phyloP scores from a whole-genome alignment of 805 yeast genomes.

The Monosporozyma solicola region DNA sequence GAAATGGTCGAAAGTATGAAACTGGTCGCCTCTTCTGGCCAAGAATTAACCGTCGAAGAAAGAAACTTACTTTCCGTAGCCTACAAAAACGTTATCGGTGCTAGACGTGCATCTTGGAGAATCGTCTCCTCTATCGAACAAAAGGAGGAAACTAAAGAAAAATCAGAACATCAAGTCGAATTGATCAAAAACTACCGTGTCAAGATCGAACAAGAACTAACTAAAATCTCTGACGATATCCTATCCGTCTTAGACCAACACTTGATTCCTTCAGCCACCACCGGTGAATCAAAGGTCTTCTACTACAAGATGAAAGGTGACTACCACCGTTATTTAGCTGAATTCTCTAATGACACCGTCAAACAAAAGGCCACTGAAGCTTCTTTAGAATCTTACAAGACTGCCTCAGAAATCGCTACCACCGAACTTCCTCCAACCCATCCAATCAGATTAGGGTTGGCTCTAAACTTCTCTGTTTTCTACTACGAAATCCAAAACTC shows the following conservation, averaged over 20 bases:
- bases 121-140: conserved; percentile 93
- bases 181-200: conserved; percentile 88
- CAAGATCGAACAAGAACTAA: conserved; percentile 82
- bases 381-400: conserved; percentile 84
- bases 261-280: conserved; percentile 83
- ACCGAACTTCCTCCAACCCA: conserved; percentile 95
- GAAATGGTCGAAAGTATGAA: conserved; percentile 98
- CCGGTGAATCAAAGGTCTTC: conserved; percentile 94
- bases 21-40: conserved; percentile 88
- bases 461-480: conserved; percentile 92
- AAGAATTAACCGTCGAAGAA: conserved; percentile 91
- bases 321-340: conserved; percentile 95
- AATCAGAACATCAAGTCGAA: conserved; percentile 66
- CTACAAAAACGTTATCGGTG: conserved; percentile 94
- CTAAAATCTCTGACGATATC: conserved; percentile 87
- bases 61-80: conserved; percentile 93
- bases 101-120: conserved; percentile 98
- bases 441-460: conserved; percentile 93
- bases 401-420: conserved; percentile 92
- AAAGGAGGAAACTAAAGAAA: conserved; percentile 92
- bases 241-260: conserved; percentile 75
- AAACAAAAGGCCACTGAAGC: conserved; percentile 86
- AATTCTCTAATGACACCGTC: conserved; percentile 81
- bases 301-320: conserved; percentile 98
- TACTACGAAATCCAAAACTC: conserved; percentile 95